phyloP scores from a whole-genome alignment of 257 asterid species.

The Asclepias syriaca region DNA sequence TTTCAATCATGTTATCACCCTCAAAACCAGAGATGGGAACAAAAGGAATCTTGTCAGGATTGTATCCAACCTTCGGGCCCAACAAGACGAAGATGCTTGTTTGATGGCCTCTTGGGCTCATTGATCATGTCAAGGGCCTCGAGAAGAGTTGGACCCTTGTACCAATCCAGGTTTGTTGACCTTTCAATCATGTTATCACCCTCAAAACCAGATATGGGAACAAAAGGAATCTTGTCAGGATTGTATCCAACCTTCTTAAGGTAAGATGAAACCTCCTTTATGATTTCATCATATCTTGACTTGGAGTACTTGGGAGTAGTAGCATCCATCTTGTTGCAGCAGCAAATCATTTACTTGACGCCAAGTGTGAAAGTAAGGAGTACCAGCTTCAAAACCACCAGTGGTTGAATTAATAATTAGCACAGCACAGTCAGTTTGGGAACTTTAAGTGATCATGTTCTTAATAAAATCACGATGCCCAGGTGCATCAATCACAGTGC shows the following conservation, averaged over 20 bases:
- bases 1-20: slow-evolving; percentile 35
- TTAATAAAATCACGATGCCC: slow-evolving; percentile 31
- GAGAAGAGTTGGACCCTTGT: slow-evolving; percentile 36
- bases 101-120: slow-evolving; percentile 31
- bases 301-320: slow-evolving; percentile 62
- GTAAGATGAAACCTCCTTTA: slow-evolving; percentile 62
- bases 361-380: slow-evolving; percentile 75
- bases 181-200: slow-evolving; percentile 37
- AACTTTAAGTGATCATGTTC: slow-evolving; percentile 30
- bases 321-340: slow-evolving; percentile 47
- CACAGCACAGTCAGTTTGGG: slow-evolving; percentile 30
- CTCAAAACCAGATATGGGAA: slow-evolving; percentile 59
- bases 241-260: slow-evolving; percentile 67
- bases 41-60: slow-evolving; percentile 57
- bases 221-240: slow-evolving; percentile 57
- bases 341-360: slow-evolving; percentile 65
- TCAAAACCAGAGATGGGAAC: slow-evolving; percentile 63
- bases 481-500: slow-evolving; percentile 36
- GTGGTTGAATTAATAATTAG: slow-evolving; percentile 58
- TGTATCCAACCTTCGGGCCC: slow-evolving; percentile 76
- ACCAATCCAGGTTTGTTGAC: slow-evolving; percentile 32
- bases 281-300: slow-evolving; percentile 54
- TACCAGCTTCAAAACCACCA: slow-evolving; percentile 78
- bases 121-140: slow-evolving; percentile 30
- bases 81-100: too few relatives aligned